phyloP scores from a whole-genome alignment of 1,139 yeast genomes.

The Saccharomyces pastorianus region DNA sequence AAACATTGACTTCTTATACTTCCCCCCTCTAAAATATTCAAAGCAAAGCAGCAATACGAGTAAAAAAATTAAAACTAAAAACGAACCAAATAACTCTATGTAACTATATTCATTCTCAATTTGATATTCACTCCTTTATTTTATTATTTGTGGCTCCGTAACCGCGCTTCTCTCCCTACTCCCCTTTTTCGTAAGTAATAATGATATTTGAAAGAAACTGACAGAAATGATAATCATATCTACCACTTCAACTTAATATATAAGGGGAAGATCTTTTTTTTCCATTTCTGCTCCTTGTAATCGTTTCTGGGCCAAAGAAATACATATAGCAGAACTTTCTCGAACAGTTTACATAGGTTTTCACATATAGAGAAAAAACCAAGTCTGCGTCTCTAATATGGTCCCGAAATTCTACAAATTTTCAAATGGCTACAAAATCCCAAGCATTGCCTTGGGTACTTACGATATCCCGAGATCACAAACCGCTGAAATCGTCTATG shows the following conservation, averaged over 20 bases:
- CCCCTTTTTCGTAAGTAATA: background rate
- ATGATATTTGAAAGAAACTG: background rate
- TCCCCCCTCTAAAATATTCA: background rate
- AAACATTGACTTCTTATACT: too few species aligned
- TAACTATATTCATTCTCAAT: background rate
- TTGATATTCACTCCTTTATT: background rate
- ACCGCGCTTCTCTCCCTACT: background rate
- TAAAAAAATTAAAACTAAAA: background rate
- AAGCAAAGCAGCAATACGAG: background rate
- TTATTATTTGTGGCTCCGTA: background rate
- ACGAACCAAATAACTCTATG: background rate
- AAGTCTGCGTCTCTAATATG: background rate
- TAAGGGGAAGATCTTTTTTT: background rate
- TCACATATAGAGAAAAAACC: too few species aligned
- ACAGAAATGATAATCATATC: background rate
- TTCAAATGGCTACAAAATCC: conserved; percentile 42
- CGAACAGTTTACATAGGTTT: too few species aligned
- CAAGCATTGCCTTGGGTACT: conserved; percentile 53
- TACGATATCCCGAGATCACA: conserved; percentile 39
- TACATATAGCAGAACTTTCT: too few species aligned
- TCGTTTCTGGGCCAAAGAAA: too few species aligned
- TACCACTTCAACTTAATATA: background rate
- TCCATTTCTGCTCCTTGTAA: background rate
- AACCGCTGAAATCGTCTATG: conserved; percentile 38
- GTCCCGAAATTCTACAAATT: conserved; percentile 27